Conservation (phyloP, 345 rosid genomes). For the Lepidium sativum region DNA sequence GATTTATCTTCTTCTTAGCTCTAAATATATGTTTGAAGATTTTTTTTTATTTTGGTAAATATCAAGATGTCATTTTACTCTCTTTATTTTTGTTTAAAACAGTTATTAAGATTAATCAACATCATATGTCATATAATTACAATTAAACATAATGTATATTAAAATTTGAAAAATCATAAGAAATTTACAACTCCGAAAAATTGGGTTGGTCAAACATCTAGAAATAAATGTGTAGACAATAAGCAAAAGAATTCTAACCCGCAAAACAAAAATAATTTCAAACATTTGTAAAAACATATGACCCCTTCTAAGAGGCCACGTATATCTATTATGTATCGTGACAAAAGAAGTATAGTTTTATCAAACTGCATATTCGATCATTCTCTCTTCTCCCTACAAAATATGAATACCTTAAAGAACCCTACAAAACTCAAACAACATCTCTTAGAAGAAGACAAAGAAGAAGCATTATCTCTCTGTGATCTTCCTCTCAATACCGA, state of each 20-base stretch:
- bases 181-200: neutral
- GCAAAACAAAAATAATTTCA: neutral
- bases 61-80: too few relatives aligned
- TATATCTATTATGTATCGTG: neutral
- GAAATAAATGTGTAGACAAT: neutral
- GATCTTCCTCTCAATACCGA: constrained; percentile 33
- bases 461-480: constrained; percentile 44
- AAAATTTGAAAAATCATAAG: neutral
- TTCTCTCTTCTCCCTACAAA: neutral
- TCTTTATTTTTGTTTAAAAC: too few relatives aligned
- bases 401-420: constrained; percentile 17
- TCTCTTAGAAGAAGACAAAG: constrained; percentile 7
- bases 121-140: neutral
- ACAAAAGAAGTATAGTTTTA: neutral
- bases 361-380: neutral
- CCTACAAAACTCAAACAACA: constrained; percentile 12
- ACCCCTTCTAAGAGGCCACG: constrained; percentile 16
- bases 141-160: too few relatives aligned
- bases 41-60: too few relatives aligned
- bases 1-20: too few relatives aligned
- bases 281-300: neutral
- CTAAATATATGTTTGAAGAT: too few relatives aligned
- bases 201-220: neutral
- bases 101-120: neutral
- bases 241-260: neutral